Base-by-base conservation (phyloP, 495 filamentous ascomycete genomes). In the Lineolata rhizophorae region DNA sequence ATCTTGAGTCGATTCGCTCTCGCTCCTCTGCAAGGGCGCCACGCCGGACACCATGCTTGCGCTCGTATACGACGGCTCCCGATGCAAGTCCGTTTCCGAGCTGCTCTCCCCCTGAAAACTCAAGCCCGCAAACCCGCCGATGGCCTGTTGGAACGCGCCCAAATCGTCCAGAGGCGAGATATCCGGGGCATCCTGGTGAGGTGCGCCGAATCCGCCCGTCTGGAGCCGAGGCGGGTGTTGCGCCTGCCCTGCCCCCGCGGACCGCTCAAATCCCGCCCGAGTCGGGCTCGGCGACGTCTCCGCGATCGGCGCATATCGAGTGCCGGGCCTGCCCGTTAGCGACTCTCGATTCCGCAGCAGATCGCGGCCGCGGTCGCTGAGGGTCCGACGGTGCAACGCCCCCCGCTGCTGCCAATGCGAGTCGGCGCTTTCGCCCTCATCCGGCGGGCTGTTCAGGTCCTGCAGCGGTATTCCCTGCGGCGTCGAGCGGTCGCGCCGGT, bases 381-480 rank as follows among this genome's bases (percentile, higher is more conserved):
- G 42, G 37, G 46, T 48, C 42, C 51, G 24, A 38, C 43, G 33
- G 34, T 49, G 49, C 45, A 35, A 32, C 48, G 31, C 37, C 39
- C 37, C 20, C 34, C 34, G 27, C 36, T 44, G 34, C 36, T 40
- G 41, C 38, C 42, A 27, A n/a, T n/a, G n/a, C n/a, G n/a, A n/a
- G n/a, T 35, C 36, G 27, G 44, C 50, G 28, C 22, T n/a, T 6
- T 37, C 33, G 32, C 46, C 42, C 12, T 60, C 55, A 36, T 63
- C 65, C 28, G 67, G 61, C 20, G 64, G 55, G 33, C 67, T 62
- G 19, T 70, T 68, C 30, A 93, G 70, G 50, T 91, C 72, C 49
- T 76, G 75, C 30, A 94, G 58, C 29, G 84, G 81, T 52, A 93
- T 91, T 26, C 74, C 75, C 37, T 80, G 74, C 30, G 64, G 54